Percentiles rank a stretch among this genome's conserved stretches.
phyloP scores from a whole-genome alignment of 202 grass and related monocot genomes.

The Setaria italica region DNA sequence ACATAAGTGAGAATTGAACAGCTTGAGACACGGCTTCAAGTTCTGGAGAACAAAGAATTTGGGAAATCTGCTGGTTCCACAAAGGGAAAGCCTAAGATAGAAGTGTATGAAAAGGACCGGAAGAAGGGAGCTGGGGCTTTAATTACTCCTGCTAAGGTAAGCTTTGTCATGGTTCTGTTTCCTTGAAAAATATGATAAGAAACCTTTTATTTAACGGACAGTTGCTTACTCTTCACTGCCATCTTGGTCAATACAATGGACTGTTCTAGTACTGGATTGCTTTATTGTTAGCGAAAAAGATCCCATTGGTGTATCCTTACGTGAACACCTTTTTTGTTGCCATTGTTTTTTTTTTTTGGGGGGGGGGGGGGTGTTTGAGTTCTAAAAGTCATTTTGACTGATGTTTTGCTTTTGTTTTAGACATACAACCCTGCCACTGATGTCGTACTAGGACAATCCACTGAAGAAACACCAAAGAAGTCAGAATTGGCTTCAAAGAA shows the following conservation, averaged over 20 bases:
- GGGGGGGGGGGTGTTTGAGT: too few relatives aligned
- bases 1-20: constrained; percentile 42
- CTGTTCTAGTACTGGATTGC: background rate
- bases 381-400: background rate
- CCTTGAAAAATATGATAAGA: background rate
- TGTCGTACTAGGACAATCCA: constrained; percentile 56
- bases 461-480: constrained; percentile 56
- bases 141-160: constrained; percentile 79
- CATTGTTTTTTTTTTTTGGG: too few relatives aligned
- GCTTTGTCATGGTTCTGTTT: background rate
- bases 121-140: constrained; percentile 84
- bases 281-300: background rate
- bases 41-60: constrained; percentile 73
- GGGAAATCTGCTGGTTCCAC: constrained; percentile 70
- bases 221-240: background rate
- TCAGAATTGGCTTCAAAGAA: constrained; percentile 69
- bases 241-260: background rate
- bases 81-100: constrained; percentile 86
- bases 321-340: background rate
- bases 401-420: constrained; percentile 45
- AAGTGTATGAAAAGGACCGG: constrained; percentile 79
- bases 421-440: constrained; percentile 82
- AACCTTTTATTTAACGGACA: background rate
- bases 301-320: background rate
- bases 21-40: constrained; percentile 77